Evolutionary conservation across 352 stramenopile species (phyloP), one percentile per base, ranked within the genome.

Genomic region (Pythium dissimile): DNA sequence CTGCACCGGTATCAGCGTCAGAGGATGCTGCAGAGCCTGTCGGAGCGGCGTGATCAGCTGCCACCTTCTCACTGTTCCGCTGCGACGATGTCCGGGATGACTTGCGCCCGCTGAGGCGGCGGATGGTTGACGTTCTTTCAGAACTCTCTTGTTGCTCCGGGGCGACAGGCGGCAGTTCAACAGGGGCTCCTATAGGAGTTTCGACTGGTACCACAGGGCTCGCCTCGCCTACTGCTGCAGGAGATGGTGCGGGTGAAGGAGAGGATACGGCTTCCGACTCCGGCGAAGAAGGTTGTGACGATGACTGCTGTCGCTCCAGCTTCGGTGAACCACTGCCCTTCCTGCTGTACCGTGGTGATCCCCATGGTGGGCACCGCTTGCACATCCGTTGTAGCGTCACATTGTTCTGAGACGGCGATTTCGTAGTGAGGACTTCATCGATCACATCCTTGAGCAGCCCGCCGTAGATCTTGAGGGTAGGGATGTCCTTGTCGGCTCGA

Each of bases 401-500:
- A 42, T 92, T 92, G 63, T 89, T 90, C 48, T 84, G 59, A 11
- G 78, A 85, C 30, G 75, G 80, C 0, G 66, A 66, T 31, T 87
- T 76, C 38, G 57, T 80, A 6, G 72, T 69, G 18, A 92, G 81
- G 6, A 90, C 71, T 56, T 90, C 80, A 27, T 89, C 79, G 27
- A 92, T 77, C 49, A 88, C 77, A 41, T 92, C 80, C 55, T 92
- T 80, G 7, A 92, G 62, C 53, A 92, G 76, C 1, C 74, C 73
- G n/a, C 78, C 77, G 57, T 92, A 89, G 27, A 90, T 88, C 24
- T 85, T 72, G 24, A 90, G 71, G 31, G 74, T 63, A 7, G 77
- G 74, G 52, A 89, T 75, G 15, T 89, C 80, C 16, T 79, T 59
- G 56, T 89, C 86, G 11, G 81, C 73, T 18, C 74, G 66, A 23